A percentile compares a stretch with the other conserved stretches of the same genome.
These are phyloP conservation scores for Lyophyllum semitale DNA, from an alignment of 768 basidiomycete species.

Conservation along the genomic window DNA sequence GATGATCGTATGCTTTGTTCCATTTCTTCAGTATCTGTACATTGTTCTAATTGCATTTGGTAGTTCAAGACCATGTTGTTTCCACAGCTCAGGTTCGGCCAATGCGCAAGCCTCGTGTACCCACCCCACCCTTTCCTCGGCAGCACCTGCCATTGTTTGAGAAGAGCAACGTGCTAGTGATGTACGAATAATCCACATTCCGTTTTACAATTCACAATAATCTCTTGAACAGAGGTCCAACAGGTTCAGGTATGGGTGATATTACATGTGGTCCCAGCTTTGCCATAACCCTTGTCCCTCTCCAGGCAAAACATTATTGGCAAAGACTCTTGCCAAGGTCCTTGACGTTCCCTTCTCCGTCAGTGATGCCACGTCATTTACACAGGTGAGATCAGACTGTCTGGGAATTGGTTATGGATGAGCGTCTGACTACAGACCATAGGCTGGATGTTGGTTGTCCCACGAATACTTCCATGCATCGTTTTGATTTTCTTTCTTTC, in stretches of 20 bases:
- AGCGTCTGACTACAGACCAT: background rate
- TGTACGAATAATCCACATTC: slow-evolving; percentile 49
- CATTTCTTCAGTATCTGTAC: background rate
- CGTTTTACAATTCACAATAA: background rate
- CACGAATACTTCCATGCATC: background rate
- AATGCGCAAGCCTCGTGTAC: slow-evolving; percentile 41
- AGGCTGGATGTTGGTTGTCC: slow-evolving; percentile 72
- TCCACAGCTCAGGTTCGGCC: slow-evolving; percentile 66
- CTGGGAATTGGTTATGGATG: background rate
- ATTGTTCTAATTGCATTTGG: background rate
- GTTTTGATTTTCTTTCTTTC: slow-evolving; percentile 10
- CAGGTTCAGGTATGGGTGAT: slow-evolving; percentile 67
- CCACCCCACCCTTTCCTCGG: slow-evolving; percentile 40
- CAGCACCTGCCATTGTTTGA: slow-evolving; percentile 68
- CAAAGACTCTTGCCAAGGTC: slow-evolving; percentile 87
- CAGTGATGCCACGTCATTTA: slow-evolving; percentile 92
- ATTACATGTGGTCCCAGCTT: background rate
- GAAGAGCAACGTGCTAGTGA: slow-evolving; percentile 93
- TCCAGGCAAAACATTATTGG: slow-evolving; percentile 85
- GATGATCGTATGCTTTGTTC: slow-evolving; percentile 18
- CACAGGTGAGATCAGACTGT: slow-evolving; percentile 56
- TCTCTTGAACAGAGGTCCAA: slow-evolving; percentile 62
- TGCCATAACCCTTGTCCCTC: background rate
- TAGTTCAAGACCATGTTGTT: slow-evolving; percentile 28
- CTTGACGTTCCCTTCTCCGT: slow-evolving; percentile 94